Evolutionary conservation across 2,329 filamentous ascomycete genomes (phyloP), one percentile per base, ranked within the genome.

Genomic region (Lanzia echinophila): DNA sequence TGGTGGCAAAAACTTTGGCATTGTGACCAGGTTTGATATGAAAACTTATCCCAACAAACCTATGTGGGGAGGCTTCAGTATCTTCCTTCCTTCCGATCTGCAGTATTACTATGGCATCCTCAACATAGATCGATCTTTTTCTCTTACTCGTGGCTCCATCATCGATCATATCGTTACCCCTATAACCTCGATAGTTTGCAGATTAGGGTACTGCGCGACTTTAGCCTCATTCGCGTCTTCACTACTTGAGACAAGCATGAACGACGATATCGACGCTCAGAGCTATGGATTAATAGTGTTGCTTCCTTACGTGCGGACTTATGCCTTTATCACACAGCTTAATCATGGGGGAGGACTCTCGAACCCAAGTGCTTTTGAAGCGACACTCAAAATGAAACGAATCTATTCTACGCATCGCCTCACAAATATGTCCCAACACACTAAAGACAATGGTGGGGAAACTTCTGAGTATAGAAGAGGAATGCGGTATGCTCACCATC

Each of bases 1-100:
- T 15, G 79, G 80, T 19, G 24, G 44, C 15, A 31, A 46, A 7
- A 31, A 46, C 22, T 46, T 46, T 15, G 44, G 24, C 3, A 46
- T 78, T 56, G 72, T 77, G 10, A 75, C 75, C 11, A 68, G 68
- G 7, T 77, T 75, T 59, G 62, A 72, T 13, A 32, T 56, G 19
- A 19, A 41, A 12, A 56, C 56, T 10, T 56, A 53, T 32, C 39
- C 50, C 10, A 50, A 56, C 22, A 41, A 45, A 6, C n/a, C 22
- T 2, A 39, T 56, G n/a, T 56, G 55, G 55, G 50, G 50, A 42
- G 55, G 55, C 6, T 13, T 36, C 15, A n/a, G 34, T 12, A 10
- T 12, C 12, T 28, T 28, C 24, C 24, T 36, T 36, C 34, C 34
- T 36, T 36, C 34, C 12, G 34, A 36, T 36, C 11, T 36, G 11